phyloP scores from a whole-genome alignment of 257 asterid species.

The Przewalskia tangutica region DNA sequence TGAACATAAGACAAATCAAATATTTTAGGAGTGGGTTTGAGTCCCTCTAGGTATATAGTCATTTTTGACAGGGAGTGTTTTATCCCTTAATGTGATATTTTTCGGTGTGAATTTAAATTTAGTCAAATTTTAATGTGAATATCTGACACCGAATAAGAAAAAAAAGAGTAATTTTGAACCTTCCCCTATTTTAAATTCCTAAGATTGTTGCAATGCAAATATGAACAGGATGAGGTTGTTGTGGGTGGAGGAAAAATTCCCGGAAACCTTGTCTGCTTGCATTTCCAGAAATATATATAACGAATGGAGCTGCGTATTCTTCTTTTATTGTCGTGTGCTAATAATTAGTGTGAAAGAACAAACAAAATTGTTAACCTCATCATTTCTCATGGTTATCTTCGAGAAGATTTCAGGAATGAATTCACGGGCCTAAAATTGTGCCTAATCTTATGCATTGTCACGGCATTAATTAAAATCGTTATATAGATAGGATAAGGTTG shows the following conservation, averaged over 20 bases:
- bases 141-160: no score
- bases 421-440: not conserved
- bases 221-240: not conserved
- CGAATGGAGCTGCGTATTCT: not conserved
- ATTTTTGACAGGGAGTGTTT: no score
- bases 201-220: not conserved
- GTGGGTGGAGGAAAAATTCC: not conserved
- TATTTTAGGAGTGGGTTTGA: no score
- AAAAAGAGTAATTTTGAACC: no score
- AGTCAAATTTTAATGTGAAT: no score
- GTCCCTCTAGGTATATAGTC: no score
- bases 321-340: not conserved
- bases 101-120: no score
- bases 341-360: not conserved
- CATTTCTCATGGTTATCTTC: not conserved
- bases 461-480: not conserved
- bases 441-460: not conserved
- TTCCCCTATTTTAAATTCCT: not conserved
- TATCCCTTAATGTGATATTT: no score
- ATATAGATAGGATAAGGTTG: not conserved
- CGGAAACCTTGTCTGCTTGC: not conserved
- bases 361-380: not conserved
- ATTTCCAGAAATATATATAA: not conserved
- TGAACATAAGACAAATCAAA: no score
- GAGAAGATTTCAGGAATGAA: no score